Base-by-base conservation (phyloP, 164 flowering plant species). In the Stephania japonica region DNA sequence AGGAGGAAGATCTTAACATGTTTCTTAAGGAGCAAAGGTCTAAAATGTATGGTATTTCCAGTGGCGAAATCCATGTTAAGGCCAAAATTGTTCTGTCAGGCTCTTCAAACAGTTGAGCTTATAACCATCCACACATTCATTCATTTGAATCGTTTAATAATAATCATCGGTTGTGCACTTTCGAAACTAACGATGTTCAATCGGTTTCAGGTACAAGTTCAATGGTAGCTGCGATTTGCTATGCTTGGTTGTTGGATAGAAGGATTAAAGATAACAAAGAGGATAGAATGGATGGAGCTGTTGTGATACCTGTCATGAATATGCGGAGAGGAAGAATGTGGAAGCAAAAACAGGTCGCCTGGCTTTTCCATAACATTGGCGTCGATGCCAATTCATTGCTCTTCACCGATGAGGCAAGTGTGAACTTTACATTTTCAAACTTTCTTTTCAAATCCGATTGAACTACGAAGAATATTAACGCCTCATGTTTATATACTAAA, bases 301-400 rank as follows among this genome's bases (percentile, higher is more conserved):
- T 83, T 14, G 90, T 86, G 78, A 85, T 85, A 67, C 92, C 95
- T 27, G 95, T 90, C 67, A 86, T 90, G 81, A 90, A 86, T 76
- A 72, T 87, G 68, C 84, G 73, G 68, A 85, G 95, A 69, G 73
- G 72, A 14, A 82, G 75, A 42, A 90, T 87, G 91, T 87, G 90
- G 95, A 90, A 86, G 79, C 88, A 81, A 42, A 72, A 70, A 59
- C 89, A 87, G 74, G 89, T 86, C 62, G 90, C 95, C 67, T 87
- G 95, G 91, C 86, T 89, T 8, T 83, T 90, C 70, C 85, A 86
- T 77, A 89, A 86, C 75, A 83, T 82, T 61, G 87, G 88, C 11
- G 74, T 90, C 42, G 88, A 90, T 80, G 86, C 85, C 27, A 49
- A 77, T 61, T 77, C 88, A 1, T 71, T 89, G 77, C 85, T 89